Evolutionary conservation across 2,329 filamentous ascomycete species (phyloP).

Genomic region (Alternaria viburni): DNA sequence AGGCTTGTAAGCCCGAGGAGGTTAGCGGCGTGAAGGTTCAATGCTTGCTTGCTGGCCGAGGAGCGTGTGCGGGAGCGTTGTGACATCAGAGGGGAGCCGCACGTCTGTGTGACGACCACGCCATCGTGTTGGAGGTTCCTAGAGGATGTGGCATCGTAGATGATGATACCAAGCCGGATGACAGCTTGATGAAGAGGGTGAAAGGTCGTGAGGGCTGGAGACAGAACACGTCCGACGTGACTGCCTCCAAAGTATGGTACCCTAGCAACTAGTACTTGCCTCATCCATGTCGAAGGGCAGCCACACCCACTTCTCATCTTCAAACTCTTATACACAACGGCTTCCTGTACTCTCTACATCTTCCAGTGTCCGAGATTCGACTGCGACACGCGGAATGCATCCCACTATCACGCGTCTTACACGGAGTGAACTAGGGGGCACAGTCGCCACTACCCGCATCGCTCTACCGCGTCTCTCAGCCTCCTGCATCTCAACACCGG

Average conservation of each 20-base stretch:
- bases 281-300: conserved; percentile 24
- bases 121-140: neutral
- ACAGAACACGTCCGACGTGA: conserved; percentile 11
- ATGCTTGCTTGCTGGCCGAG: neutral
- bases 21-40: neutral
- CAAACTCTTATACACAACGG: conserved; percentile 4
- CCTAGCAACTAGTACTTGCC: conserved; percentile 28
- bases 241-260: conserved; percentile 26
- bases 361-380: neutral
- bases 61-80: neutral
- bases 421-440: neutral
- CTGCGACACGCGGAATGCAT: neutral
- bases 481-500: neutral
- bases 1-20: neutral
- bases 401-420: neutral
- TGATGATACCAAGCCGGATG: conserved; percentile 1
- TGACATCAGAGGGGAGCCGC: neutral
- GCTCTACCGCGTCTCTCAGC: neutral
- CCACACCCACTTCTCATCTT: conserved; percentile 14
- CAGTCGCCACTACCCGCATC: neutral
- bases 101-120: neutral
- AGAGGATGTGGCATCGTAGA: neutral
- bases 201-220: conserved; percentile 5
- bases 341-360: neutral
- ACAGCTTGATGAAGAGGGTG: conserved; percentile 3